A percentile compares a stretch with the other conserved stretches of the same genome.
phyloP scores from a whole-genome alignment of 2,329 filamentous ascomycete species.

The Neopestalotiopsis sp. region DNA sequence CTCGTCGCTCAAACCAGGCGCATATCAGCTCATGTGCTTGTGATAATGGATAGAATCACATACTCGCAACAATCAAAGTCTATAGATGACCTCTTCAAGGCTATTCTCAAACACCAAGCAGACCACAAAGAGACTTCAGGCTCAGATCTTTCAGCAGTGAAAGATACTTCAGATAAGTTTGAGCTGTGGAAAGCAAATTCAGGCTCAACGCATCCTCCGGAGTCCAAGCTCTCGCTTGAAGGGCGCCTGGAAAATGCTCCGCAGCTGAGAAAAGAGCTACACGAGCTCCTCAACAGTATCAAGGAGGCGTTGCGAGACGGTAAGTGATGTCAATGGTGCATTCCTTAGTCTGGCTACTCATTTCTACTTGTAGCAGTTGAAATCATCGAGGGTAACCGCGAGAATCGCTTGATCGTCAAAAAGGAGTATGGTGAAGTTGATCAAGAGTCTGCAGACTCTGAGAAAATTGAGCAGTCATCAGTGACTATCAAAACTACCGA shows the following conservation, averaged over 20 bases:
- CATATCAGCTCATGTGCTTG: no score
- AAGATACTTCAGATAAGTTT: neutral
- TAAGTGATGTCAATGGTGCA: no score
- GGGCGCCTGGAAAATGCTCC: neutral
- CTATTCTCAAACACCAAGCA: no score
- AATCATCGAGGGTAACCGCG: neutral
- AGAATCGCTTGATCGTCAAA: neutral
- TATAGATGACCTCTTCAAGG: no score
- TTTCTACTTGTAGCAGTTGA: no score
- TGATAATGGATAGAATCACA: no score
- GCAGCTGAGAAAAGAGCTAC: no score
- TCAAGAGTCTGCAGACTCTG: neutral
- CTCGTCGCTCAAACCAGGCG: no score
- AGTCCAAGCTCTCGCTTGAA: neutral
- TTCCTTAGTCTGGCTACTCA: no score
- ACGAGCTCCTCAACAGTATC: neutral
- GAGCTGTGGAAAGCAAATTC: neutral
- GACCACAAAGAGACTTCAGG: no score
- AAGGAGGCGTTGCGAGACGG: neutral
- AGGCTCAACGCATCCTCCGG: neutral
- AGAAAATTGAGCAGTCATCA: no score
- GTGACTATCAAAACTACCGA: neutral
- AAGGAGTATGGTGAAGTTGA: neutral
- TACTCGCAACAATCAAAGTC: no score
- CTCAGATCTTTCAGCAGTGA: neutral